These are phyloP conservation scores for Dothistroma septosporum DNA, from an alignment of 2,329 filamentous ascomycete species.

Conservation along the genomic window DNA sequence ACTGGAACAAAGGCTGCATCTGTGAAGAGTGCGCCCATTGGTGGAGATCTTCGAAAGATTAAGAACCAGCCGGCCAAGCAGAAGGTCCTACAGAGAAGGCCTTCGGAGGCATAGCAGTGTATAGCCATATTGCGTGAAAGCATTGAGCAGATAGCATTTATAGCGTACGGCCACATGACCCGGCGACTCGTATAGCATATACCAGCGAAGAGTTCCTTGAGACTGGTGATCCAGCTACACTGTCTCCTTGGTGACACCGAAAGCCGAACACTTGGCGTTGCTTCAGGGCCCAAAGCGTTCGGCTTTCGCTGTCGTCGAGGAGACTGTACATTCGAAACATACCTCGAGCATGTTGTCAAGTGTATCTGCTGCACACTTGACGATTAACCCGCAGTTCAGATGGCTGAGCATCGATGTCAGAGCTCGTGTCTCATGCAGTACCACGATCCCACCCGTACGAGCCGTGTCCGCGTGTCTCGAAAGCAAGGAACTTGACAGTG, in stretches of 20 bases:
- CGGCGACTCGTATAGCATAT: no score
- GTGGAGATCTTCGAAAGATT: slow-evolving; percentile 13
- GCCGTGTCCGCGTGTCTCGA: neutral
- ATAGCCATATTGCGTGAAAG: neutral
- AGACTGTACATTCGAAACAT: no score
- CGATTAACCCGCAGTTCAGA: neutral
- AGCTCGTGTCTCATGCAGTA: neutral
- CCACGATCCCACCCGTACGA: neutral
- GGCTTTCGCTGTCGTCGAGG: no score
- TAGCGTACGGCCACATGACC: no score
- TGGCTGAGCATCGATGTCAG: neutral
- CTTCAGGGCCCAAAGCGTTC: no score
- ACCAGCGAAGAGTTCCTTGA: no score
- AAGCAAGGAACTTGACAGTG: neutral
- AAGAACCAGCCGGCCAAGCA: slow-evolving; percentile 15
- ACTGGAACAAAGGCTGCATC: slow-evolving; percentile 7
- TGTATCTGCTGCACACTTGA: neutral
- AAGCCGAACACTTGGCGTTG: no score
- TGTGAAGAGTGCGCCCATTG: slow-evolving; percentile 12
- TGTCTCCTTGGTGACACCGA: no score
- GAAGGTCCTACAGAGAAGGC: slow-evolving; percentile 16
- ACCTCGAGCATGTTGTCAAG: no score
- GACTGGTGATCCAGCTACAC: no score
- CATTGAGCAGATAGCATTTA: no score
- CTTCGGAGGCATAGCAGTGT: slow-evolving; percentile 30